phyloP scores from a whole-genome alignment of 306 rosid species.

The Vigna reflexopilosa region DNA sequence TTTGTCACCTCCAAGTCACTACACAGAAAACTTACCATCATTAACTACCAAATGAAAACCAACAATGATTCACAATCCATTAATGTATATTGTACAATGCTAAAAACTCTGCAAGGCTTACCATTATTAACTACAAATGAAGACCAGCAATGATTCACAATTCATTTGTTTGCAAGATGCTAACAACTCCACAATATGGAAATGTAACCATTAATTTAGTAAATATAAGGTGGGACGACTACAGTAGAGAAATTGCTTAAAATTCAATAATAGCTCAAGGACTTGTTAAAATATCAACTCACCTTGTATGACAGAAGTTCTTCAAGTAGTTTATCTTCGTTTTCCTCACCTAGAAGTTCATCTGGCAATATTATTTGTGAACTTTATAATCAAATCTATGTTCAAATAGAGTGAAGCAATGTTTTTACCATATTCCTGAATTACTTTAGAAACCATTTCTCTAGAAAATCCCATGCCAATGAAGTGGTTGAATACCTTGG shows the following conservation, averaged over 20 bases:
- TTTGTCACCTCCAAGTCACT: neutral
- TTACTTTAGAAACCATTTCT: conserved; percentile 76
- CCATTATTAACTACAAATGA: no score
- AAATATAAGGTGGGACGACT: conserved; percentile 1
- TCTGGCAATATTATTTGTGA: conserved; percentile 41
- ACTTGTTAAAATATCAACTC: conserved; percentile 53
- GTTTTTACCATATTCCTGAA: conserved; percentile 76
- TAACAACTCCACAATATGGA: conserved; percentile 6
- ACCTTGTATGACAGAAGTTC: conserved; percentile 80
- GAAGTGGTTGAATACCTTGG: conserved; percentile 73
- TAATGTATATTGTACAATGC: neutral
- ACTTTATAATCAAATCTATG: conserved; percentile 21
- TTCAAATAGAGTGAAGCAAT: conserved; percentile 39
- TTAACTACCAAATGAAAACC: neutral
- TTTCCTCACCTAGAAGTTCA: conserved; percentile 80
- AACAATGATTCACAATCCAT: conserved; percentile 1
- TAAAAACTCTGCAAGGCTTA: neutral
- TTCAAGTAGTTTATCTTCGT: conserved; percentile 68
- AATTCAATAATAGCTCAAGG: conserved; percentile 29
- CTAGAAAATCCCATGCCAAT: conserved; percentile 81
- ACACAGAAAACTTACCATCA: neutral
- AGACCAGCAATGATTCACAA: conserved; percentile 7
- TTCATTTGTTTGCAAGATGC: neutral
- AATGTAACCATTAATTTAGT: conserved; percentile 11
- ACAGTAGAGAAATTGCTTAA: conserved; percentile 14